These are phyloP conservation scores for Suillus bovinus DNA, from an alignment of 768 basidiomycete genomes.

Conservation along the genomic window DNA sequence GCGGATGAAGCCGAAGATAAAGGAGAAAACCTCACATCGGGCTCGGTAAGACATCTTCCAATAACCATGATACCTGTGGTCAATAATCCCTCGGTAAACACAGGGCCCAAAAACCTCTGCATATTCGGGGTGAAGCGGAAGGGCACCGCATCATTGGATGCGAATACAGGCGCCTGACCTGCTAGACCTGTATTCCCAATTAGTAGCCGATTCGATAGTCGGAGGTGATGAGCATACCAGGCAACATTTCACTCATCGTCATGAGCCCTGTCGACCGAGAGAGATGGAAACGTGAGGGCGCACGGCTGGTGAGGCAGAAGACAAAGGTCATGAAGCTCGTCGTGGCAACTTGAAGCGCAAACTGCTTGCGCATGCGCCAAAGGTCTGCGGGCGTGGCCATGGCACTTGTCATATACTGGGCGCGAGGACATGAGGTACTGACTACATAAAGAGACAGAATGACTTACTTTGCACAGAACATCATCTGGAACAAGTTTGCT, in stretches of 20 bases:
- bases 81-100: conserved; percentile 88
- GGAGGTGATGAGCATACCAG: conserved; percentile 49
- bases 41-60: conserved; percentile 85
- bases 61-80: conserved; percentile 89
- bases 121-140: conserved; percentile 98
- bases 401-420: conserved; percentile 85
- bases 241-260: conserved; percentile 90
- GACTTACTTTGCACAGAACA: conserved; percentile 74
- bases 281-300: conserved; percentile 83
- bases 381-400: conserved; percentile 84
- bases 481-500: conserved; percentile 89
- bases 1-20: neutral
- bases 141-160: conserved; percentile 84
- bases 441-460: neutral
- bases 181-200: conserved; percentile 23
- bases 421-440: conserved; percentile 4
- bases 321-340: conserved; percentile 92
- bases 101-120: conserved; percentile 87
- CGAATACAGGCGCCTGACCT: conserved; percentile 59
- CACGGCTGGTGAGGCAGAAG: conserved; percentile 79
- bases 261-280: conserved; percentile 89
- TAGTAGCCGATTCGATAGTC: neutral
- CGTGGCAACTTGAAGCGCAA: conserved; percentile 85
- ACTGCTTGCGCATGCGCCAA: conserved; percentile 98
- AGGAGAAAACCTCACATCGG: conserved; percentile 60